Evolutionary conservation across 371 early-diverging fungal species (phyloP).

Genomic region (Mortierella sp.): DNA sequence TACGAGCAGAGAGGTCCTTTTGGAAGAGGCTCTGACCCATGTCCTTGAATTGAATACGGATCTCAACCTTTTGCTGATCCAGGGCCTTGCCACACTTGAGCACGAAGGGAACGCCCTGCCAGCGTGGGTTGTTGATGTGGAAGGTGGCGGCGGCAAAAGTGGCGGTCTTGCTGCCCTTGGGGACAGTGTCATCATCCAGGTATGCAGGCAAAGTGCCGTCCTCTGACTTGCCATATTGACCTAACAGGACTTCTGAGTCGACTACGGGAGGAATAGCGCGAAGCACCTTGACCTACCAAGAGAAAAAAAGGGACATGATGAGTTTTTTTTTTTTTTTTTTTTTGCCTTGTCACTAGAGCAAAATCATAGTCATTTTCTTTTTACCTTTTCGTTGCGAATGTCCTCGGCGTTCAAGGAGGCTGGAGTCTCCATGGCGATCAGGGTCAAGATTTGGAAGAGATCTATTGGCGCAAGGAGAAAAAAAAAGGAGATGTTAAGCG

Average conservation of each 20-base stretch:
- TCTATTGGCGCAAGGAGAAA: slow-evolving; percentile 46
- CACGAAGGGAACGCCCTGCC: slow-evolving; percentile 93
- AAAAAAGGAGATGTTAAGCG: neutral
- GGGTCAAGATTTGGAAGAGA: slow-evolving; percentile 89
- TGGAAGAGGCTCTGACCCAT: slow-evolving; percentile 80
- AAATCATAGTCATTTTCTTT: neutral
- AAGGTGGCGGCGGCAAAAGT: slow-evolving; percentile 88
- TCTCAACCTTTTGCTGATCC: slow-evolving; percentile 85
- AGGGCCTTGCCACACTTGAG: slow-evolving; percentile 93
- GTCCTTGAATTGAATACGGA: slow-evolving; percentile 92
- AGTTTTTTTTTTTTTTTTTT: neutral
- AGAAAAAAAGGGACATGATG: neutral
- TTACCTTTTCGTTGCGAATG: slow-evolving; percentile 89
- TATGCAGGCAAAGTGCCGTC: slow-evolving; percentile 88
- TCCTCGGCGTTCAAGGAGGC: slow-evolving; percentile 86
- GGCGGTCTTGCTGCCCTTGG: slow-evolving; percentile 80
- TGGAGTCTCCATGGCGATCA: slow-evolving; percentile 95
- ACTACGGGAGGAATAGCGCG: slow-evolving; percentile 81
- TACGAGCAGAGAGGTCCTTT: slow-evolving; percentile 69
- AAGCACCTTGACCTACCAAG: slow-evolving; percentile 76
- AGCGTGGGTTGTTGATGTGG: slow-evolving; percentile 87
- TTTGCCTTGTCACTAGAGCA: neutral
- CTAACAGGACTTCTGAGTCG: slow-evolving; percentile 84
- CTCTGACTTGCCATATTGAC: slow-evolving; percentile 83
- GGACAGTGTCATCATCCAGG: slow-evolving; percentile 92